Percentiles rank a stretch among this genome's conserved stretches.
Evolutionary conservation across 305 asterid genomes (phyloP).

Genomic region (Fraxinus velutina): DNA sequence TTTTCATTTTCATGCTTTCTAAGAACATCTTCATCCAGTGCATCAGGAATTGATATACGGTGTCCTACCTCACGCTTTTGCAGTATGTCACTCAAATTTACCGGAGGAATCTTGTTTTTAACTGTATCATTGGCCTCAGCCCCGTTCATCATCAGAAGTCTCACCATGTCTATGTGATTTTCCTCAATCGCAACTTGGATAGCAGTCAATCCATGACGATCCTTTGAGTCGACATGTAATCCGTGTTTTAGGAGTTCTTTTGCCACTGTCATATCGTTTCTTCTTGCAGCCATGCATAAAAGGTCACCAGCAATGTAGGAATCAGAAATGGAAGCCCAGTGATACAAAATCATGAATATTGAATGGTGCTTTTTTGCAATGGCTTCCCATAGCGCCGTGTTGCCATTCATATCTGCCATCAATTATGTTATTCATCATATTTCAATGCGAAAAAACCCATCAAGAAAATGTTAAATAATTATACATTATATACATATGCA

Average conservation of each 20-base stretch:
- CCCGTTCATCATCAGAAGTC: constrained; percentile 67
- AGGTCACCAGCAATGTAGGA: constrained; percentile 76
- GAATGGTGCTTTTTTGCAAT: constrained; percentile 62
- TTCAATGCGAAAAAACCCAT: not conserved
- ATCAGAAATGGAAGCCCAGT: constrained; percentile 77
- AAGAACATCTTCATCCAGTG: constrained; percentile 16
- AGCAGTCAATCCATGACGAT: constrained; percentile 63
- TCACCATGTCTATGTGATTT: constrained; percentile 57
- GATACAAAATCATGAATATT: constrained; percentile 64
- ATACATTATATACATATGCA: not conserved
- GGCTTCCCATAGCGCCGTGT: constrained; percentile 86
- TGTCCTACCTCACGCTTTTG: constrained; percentile 62
- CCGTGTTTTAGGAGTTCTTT: constrained; percentile 68
- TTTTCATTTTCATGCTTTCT: constrained; percentile 27
- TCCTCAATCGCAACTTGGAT: constrained; percentile 53
- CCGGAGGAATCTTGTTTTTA: constrained; percentile 29
- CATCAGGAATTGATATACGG: constrained; percentile 40
- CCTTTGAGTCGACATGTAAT: constrained; percentile 60
- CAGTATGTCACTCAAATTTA: constrained; percentile 42
- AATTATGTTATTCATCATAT: not conserved
- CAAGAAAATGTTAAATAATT: not conserved
- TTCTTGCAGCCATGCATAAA: constrained; percentile 61
- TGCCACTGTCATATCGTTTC: constrained; percentile 47
- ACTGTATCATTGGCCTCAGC: constrained; percentile 53
- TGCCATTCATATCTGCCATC: constrained; percentile 57